Conservation (phyloP, 768 basidiomycete genomes). For the Mycena galericulata region DNA sequence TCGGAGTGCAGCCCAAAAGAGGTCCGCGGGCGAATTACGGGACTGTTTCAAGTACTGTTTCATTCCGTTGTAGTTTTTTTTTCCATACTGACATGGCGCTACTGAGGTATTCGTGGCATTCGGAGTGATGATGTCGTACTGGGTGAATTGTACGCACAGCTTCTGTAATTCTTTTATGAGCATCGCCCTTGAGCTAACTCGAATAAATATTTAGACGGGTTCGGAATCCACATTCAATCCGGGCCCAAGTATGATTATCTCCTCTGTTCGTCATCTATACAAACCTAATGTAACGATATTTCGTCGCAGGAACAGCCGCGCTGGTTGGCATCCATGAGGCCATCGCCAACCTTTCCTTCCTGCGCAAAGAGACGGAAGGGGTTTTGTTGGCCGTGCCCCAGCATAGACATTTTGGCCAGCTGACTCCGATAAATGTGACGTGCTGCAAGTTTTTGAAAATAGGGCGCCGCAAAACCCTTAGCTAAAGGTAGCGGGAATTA, state of each 20-base stretch:
- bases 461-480: no score
- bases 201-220: conserved; percentile 59
- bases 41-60: conserved; percentile 76
- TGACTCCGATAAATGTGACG: no score
- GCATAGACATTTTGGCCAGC: no score
- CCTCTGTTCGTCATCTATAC: no score
- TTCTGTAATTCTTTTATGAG: conserved; percentile 17
- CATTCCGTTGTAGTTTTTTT: background rate
- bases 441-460: no score
- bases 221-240: conserved; percentile 62
- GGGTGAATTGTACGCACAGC: conserved; percentile 73
- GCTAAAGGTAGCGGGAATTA: no score
- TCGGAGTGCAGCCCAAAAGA: conserved; percentile 91
- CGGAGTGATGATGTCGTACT: conserved; percentile 89
- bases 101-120: conserved; percentile 62
- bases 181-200: background rate
- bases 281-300: conserved; percentile 1
- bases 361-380: conserved; percentile 60
- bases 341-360: conserved; percentile 69
- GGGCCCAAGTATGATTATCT: conserved; percentile 60
- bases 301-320: conserved; percentile 77
- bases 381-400: no score
- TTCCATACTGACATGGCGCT: background rate
- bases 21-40: conserved; percentile 87
- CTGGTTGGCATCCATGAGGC: conserved; percentile 79